Evolutionary conservation across 2,329 filamentous ascomycete species (phyloP), one percentile per base, ranked within the genome.

Genomic region (Clarireedia sp.): DNA sequence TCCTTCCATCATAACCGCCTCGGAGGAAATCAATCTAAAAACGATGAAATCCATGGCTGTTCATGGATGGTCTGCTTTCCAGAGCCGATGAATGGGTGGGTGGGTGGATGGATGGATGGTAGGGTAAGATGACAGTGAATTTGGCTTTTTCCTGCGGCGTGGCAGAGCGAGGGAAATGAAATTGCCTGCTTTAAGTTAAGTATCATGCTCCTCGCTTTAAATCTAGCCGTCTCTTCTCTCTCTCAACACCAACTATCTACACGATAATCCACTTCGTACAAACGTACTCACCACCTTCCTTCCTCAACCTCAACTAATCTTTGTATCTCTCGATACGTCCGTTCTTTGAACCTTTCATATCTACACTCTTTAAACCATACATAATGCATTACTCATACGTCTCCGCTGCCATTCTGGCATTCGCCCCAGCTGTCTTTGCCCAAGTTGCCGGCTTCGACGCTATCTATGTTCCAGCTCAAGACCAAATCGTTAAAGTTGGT

Each of bases 391-490:
- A 58, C 60, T 62, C 63, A 29, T 62, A 58, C 56, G 46, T 66
- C 46, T 59, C 63, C 36, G 60, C 62, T 41, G 63, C 64, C 57
- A 26, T 66, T 36, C 49, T 65, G 57, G 65, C 64, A 9, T 57
- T 64, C 55, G 52, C 59, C 14, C 60, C 66, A 10, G 57, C 61
- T 33, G 65, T 58, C 60, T 60, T 80, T 57, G 80, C 80, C 56
- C 78, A 81, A 70, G 78, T 76, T 48, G 55, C 70, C n/a, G 76
- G 75, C 65, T 85, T 83, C 71, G 74, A 82, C 67, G 69, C 74
- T 65, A 72, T 85, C 67, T 72, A 66, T 63, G 70, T 70, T 57
- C 82, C 82, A 57, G 60, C 64, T 33, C 41, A 71, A 51, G 70
- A 70, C 63, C 69, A 78, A 68, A 58, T 68, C 46, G 60, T 84